phyloP scores from a whole-genome alignment of 345 rosid species.

The Murraya paniculata region DNA sequence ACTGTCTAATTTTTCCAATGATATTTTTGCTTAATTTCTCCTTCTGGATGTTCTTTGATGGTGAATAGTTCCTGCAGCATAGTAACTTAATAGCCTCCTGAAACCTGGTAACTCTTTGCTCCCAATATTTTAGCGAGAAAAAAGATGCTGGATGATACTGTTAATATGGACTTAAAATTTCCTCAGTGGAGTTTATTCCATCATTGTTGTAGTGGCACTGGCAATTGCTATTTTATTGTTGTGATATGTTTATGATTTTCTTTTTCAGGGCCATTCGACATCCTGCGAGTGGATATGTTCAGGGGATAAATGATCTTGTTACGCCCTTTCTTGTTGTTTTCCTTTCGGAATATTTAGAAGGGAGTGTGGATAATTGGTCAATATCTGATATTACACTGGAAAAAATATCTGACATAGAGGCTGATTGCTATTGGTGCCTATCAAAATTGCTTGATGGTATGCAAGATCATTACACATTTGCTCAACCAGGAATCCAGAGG shows the following conservation, averaged over 20 bases:
- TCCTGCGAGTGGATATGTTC: constrained; percentile 99
- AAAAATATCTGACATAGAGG: constrained; percentile 73
- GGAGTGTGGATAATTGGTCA: constrained; percentile 72
- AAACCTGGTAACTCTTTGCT: not conserved
- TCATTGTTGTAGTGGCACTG: constrained; percentile 7
- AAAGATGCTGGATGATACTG: not conserved
- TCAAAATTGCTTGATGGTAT: constrained; percentile 95
- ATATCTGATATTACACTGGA: constrained; percentile 64
- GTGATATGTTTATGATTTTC: constrained; percentile 18
- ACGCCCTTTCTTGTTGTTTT: constrained; percentile 95
- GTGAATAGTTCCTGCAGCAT: not conserved
- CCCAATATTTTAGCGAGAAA: constrained; percentile 5
- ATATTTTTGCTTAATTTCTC: not conserved
- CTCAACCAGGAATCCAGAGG: constrained; percentile 99
- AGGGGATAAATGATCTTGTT: constrained; percentile 97
- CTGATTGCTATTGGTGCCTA: constrained; percentile 98
- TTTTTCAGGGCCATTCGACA: constrained; percentile 93
- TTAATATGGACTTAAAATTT: not conserved
- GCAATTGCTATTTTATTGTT: not conserved
- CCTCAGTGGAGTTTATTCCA: not conserved
- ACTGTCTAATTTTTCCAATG: not conserved
- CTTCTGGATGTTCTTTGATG: not conserved
- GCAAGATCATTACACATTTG: constrained; percentile 99
- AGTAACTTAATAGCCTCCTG: not conserved
- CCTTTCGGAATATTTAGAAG: constrained; percentile 87